Evolutionary conservation across 2,329 filamentous ascomycete genomes (phyloP), one percentile per base, ranked within the genome.

Genomic region (Gremmenia infestans): DNA sequence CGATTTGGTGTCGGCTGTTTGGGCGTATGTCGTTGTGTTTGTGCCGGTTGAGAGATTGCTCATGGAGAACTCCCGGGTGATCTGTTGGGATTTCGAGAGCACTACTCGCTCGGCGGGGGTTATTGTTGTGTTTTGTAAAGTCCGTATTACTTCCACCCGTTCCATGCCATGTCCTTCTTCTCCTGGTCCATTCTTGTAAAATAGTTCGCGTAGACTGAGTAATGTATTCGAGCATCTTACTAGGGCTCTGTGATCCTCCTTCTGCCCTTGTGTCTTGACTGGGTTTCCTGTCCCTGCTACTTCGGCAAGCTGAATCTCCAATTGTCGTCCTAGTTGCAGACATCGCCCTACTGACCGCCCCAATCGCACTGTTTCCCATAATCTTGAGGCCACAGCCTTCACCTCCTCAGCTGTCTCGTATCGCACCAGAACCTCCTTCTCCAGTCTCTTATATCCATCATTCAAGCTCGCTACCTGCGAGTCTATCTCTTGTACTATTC

Each of bases 401-500:
- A 96, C 89, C 72, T 94, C 85, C 55, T 95, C 88, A 0, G 94
- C 93, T 54, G 87, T 86, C 65, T 90, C 87, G 75, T 96, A 89
- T 65, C 93, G 90, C 65, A 88, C 82, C 52, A 91, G 80, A 45
- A 97, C 91, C 69, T 97, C 91, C 69, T 85, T 87, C 73, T 96
- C 88, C 25, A 97, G 79, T 63, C 93, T 85, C 60, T 83, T 82
- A 74, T 96, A 97, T 70, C 89, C 91, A 66, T 91, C 86, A 61
- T 89, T 91, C 60, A 48, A 35, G 46, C 25, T 48, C 23, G 25
- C 46, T 8, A 36, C 46, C 25, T 48, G 46, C 46, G 46, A 48
- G 25, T 48, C 46, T 17, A 48, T 48, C 17, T 48, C 46, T 25
- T 52, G 74, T 53, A 96, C 76, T 61, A 97, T 87, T 52, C 79